These are phyloP conservation scores for Hanseniaspora taiwanica DNA, from an alignment of 805 yeast species.

Conservation along the genomic window DNA sequence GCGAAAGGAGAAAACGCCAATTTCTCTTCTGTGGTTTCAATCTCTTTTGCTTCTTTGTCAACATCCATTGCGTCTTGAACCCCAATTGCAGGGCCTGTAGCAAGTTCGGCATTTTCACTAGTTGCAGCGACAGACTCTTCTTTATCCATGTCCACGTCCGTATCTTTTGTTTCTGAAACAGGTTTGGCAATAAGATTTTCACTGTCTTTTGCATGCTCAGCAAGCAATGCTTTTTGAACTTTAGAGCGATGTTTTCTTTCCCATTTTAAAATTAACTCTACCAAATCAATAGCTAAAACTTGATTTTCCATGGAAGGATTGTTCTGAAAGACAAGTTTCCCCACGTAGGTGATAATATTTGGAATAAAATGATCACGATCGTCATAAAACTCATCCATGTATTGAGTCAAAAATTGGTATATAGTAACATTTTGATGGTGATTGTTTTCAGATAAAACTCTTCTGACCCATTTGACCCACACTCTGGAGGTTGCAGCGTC, in stretches of 20 bases:
- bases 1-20: too few species aligned
- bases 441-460: constrained; percentile 81
- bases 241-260: constrained; percentile 30
- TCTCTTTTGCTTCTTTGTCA: too few species aligned
- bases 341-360: constrained; percentile 83
- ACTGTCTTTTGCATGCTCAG: neutral
- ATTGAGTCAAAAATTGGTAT: constrained; percentile 78
- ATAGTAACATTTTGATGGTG: constrained; percentile 78
- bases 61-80: too few species aligned
- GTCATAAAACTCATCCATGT: constrained; percentile 69
- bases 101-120: too few species aligned
- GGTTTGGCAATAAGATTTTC: neutral
- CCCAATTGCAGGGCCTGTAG: too few species aligned
- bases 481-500: constrained; percentile 30
- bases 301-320: constrained; percentile 75
- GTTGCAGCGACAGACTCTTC: too few species aligned
- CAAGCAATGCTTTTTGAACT: neutral
- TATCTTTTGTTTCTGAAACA: constrained; percentile 11
- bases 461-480: constrained; percentile 92
- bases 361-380: constrained; percentile 85
- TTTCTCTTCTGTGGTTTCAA: too few species aligned
- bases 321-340: constrained; percentile 66
- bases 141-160: constrained; percentile 19
- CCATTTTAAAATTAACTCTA: constrained; percentile 79
- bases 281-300: constrained; percentile 73